Evolutionary conservation across 768 basidiomycete species (phyloP).

Genomic region (Amanita brunnescens): DNA sequence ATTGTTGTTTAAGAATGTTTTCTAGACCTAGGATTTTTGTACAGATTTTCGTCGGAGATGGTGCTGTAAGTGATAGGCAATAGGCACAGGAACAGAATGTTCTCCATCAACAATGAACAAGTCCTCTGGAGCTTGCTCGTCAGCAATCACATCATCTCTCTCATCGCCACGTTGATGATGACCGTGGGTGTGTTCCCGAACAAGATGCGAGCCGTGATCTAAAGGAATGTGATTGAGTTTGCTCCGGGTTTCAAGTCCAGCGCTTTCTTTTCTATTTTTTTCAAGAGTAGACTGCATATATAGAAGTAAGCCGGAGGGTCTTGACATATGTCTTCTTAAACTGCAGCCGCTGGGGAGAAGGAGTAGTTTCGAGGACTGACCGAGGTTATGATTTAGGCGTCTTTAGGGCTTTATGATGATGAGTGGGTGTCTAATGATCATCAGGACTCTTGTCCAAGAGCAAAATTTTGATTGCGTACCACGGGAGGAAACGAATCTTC

Average conservation of each 20-base stretch:
- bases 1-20: too few relatives aligned
- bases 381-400: background rate
- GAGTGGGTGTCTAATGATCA: background rate
- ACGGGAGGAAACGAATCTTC: slow-evolving; percentile 17
- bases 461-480: background rate
- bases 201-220: slow-evolving; percentile 85
- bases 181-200: slow-evolving; percentile 96
- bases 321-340: slow-evolving; percentile 66
- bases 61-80: too few relatives aligned
- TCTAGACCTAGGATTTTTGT: too few relatives aligned
- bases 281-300: background rate
- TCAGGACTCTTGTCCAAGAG: background rate
- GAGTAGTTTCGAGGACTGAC: background rate
- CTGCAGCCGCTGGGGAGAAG: slow-evolving; percentile 6
- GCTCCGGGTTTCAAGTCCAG: slow-evolving; percentile 79
- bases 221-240: slow-evolving; percentile 89
- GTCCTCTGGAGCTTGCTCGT: too few relatives aligned
- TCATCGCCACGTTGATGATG: too few relatives aligned
- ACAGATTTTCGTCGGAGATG: too few relatives aligned
- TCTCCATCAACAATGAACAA: too few relatives aligned
- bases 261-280: slow-evolving; percentile 53
- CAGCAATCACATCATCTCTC: too few relatives aligned
- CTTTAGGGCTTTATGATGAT: background rate
- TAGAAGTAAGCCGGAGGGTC: slow-evolving; percentile 81
- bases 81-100: too few relatives aligned